Percentiles rank a stretch among this genome's conserved stretches.
Conservation (phyloP, 148 eudicot species). For the Heliosperma pusillum region DNA sequence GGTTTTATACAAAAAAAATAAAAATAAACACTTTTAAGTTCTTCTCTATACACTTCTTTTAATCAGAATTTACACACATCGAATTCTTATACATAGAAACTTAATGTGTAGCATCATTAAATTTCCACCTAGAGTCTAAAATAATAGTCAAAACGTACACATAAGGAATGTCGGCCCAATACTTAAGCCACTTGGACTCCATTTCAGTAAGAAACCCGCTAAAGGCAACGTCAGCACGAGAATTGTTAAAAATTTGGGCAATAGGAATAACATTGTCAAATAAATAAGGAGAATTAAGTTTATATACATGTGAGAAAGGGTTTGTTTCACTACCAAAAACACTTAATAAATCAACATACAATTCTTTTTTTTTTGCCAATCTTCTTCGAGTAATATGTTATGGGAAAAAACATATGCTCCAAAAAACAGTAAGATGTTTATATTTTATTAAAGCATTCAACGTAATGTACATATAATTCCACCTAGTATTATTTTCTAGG, state of each 20-base stretch:
- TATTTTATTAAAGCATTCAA: background rate
- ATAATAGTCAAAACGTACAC: background rate
- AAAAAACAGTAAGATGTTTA: background rate
- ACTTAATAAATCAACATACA: background rate
- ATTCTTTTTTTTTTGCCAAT: background rate
- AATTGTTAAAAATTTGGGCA: background rate
- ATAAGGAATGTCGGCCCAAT: conserved; percentile 1
- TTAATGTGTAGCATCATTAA: background rate
- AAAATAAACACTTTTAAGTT: no score
- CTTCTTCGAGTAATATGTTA: background rate
- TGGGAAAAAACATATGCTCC: background rate
- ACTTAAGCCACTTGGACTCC: background rate
- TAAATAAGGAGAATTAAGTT: background rate
- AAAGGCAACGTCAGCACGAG: background rate
- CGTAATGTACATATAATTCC: background rate
- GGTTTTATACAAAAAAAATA: no score
- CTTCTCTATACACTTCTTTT: no score
- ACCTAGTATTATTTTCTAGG: background rate
- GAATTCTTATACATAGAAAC: background rate
- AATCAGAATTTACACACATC: background rate
- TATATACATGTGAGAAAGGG: background rate
- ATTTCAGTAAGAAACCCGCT: background rate
- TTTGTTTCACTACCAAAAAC: background rate
- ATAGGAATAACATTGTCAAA: background rate
- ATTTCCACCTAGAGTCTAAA: conserved; percentile 1